Conservation (phyloP, 176 grass and related monocot genomes). For the Aegilops speltoides region DNA sequence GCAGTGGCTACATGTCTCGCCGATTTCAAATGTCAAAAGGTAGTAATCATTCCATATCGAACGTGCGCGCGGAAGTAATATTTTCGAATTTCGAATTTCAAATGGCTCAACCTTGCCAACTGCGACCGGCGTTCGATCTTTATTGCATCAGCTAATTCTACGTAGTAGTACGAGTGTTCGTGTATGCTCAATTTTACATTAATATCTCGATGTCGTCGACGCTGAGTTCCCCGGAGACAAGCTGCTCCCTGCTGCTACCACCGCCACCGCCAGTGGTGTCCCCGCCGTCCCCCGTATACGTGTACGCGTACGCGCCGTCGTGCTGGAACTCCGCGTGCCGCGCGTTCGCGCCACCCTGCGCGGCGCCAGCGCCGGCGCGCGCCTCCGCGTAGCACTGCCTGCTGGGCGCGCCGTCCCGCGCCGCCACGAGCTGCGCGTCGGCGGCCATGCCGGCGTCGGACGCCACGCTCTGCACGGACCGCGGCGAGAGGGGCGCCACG, state of each 20-base stretch:
- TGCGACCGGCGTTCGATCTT: not conserved
- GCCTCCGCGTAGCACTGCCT: not conserved
- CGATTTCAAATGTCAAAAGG: too few species aligned
- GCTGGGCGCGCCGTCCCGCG: slow-evolving; percentile 8
- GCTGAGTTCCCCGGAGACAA: slow-evolving; percentile 22
- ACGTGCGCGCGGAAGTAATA: not conserved
- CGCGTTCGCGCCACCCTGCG: not conserved
- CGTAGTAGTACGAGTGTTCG: too few species aligned
- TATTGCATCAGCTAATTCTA: not conserved
- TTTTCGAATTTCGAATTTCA: not conserved
- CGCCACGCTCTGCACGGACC: slow-evolving; percentile 72
- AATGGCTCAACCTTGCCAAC: too few species aligned
- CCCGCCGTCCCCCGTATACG: not conserved
- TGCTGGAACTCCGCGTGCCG: not conserved
- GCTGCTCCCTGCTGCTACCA: not conserved
- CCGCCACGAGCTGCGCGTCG: slow-evolving; percentile 53
- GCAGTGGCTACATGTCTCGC: not conserved
- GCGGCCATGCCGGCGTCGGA: slow-evolving; percentile 82
- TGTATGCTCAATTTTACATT: slow-evolving; percentile 22
- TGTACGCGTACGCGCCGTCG: not conserved
- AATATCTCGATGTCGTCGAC: slow-evolving; percentile 50
- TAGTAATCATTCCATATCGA: too few species aligned
- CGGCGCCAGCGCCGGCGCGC: not conserved
- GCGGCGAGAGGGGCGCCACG: slow-evolving; percentile 37
- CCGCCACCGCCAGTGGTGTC: not conserved